phyloP scores from a whole-genome alignment of 2,329 filamentous ascomycete species.

The Amauroascus verrucosus region DNA sequence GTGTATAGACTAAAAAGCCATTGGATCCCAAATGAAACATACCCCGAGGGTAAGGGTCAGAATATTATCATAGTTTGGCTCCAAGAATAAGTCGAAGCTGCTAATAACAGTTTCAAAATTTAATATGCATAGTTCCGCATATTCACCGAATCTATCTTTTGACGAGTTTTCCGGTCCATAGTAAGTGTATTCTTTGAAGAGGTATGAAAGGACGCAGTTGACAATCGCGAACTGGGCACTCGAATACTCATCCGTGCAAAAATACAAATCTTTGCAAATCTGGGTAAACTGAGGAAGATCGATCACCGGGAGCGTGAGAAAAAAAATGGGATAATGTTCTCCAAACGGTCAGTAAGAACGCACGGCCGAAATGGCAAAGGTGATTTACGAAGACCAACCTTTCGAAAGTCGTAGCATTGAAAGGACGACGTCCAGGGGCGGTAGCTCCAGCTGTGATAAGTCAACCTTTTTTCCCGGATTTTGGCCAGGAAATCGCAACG shows the following conservation, averaged over 20 bases:
- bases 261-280: constrained; percentile 36
- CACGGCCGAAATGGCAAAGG: neutral
- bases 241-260: constrained; percentile 34
- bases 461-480: constrained; percentile 21
- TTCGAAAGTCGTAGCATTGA: constrained; percentile 26
- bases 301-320: constrained; percentile 20
- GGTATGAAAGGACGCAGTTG: constrained; percentile 30
- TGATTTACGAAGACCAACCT: constrained; percentile 20
- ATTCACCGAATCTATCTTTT: constrained; percentile 23
- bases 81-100: constrained; percentile 47
- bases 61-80: constrained; percentile 46
- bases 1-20: constrained; percentile 5
- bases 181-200: constrained; percentile 28
- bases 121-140: constrained; percentile 29
- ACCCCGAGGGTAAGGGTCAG: constrained; percentile 47
- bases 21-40: constrained; percentile 30
- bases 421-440: constrained; percentile 28
- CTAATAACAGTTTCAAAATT: constrained; percentile 39
- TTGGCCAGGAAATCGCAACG: constrained; percentile 24
- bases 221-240: constrained; percentile 33
- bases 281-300: constrained; percentile 27
- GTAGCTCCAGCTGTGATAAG: constrained; percentile 29
- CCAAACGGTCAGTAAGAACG: neutral
- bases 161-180: constrained; percentile 17
- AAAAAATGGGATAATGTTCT: constrained; percentile 16